Conservation (phyloP, 345 rosid species). For the Acer saccharum region DNA sequence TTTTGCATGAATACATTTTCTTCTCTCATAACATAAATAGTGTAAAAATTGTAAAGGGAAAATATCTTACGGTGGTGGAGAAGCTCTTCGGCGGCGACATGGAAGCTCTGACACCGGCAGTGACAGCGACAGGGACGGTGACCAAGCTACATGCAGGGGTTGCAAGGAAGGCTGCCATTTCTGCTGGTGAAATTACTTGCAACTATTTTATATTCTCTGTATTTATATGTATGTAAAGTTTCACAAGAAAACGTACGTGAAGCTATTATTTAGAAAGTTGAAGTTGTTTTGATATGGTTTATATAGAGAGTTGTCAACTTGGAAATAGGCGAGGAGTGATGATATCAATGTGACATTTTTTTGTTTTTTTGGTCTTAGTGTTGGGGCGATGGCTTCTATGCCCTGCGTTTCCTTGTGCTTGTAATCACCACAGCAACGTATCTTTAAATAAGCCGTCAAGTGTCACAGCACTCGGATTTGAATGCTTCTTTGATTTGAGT, state of each 20-base stretch:
- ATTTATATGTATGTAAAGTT: no score
- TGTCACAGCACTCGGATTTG: background rate
- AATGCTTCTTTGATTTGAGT: background rate
- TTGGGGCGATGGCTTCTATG: conserved; percentile 30
- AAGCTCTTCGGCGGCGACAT: conserved; percentile 25
- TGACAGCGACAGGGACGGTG: conserved; percentile 11
- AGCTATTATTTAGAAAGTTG: background rate
- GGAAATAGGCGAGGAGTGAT: conserved; percentile 21
- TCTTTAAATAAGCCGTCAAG: background rate
- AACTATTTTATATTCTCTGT: no score
- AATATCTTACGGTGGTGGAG: conserved; percentile 24
- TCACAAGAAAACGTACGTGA: background rate
- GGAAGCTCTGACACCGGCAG: conserved; percentile 8
- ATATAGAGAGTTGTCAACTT: conserved; percentile 21
- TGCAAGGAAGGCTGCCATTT: conserved; percentile 41
- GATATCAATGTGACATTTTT: conserved; percentile 30
- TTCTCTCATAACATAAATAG: background rate
- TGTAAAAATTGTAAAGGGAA: background rate
- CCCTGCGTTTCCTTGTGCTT: conserved; percentile 19
- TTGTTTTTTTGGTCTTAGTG: conserved; percentile 15
- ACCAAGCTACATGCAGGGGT: conserved; percentile 26
- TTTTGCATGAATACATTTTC: background rate
- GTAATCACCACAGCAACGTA: background rate
- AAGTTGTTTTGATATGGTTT: background rate
- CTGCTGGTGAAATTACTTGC: background rate